Conservation (phyloP, 768 basidiomycete genomes). For the Tricholoma matsutake region DNA sequence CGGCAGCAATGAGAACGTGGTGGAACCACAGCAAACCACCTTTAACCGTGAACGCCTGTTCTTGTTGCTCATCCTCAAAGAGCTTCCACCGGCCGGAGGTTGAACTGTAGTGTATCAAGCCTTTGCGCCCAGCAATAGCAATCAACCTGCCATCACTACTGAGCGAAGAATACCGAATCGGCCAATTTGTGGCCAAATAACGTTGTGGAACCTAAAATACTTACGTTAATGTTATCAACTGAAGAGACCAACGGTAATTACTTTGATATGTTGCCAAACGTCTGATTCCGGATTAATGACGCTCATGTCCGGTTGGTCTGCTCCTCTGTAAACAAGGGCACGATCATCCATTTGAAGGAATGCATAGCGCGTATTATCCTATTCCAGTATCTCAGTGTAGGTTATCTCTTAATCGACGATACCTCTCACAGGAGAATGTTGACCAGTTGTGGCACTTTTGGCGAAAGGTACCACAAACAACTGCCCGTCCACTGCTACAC, state of each 20-base stretch:
- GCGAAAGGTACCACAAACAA: conserved; percentile 89
- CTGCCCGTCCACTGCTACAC: conserved; percentile 61
- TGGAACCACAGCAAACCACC: conserved; percentile 97
- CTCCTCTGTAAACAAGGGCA: conserved; percentile 89
- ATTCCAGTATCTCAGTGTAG: neutral
- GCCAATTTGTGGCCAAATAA: conserved; percentile 93
- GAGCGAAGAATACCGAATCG: conserved; percentile 87
- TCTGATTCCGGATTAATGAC: conserved; percentile 97
- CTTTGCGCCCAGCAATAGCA: conserved; percentile 88
- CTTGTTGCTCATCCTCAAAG: conserved; percentile 78
- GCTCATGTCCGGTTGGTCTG: conserved; percentile 97
- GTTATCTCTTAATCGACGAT: neutral
- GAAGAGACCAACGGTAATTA: conserved; percentile 16
- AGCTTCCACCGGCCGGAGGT: conserved; percentile 94
- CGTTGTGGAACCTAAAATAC: conserved; percentile 69
- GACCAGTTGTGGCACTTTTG: conserved; percentile 89
- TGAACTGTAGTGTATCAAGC: conserved; percentile 91
- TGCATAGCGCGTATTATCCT: conserved; percentile 96
- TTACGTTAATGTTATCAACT: neutral
- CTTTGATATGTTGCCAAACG: conserved; percentile 98
- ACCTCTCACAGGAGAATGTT: conserved; percentile 79
- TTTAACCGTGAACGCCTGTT: conserved; percentile 81
- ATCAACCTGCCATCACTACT: conserved; percentile 89
- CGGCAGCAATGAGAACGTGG: conserved; percentile 88
- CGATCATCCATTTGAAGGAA: conserved; percentile 96